Conservation (phyloP, 768 basidiomycete species). For the Boletus fagicola region DNA sequence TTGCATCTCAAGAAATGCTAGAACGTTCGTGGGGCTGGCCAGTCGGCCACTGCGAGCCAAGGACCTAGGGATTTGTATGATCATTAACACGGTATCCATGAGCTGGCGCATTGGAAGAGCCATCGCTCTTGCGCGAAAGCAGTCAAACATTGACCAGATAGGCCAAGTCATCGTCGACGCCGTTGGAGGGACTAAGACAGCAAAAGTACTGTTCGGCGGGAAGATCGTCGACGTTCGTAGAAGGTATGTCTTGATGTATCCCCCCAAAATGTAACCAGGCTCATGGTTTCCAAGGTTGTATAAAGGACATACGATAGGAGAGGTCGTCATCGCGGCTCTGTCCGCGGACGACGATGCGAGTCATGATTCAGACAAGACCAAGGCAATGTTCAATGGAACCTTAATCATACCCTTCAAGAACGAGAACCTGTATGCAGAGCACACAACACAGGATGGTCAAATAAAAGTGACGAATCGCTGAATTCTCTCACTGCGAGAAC, state of each 20-base stretch:
- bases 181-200: conserved; percentile 36
- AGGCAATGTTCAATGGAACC: conserved; percentile 28
- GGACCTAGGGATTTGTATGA: conserved; percentile 39
- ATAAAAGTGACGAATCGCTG: conserved; percentile 14
- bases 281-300: conserved; percentile 20
- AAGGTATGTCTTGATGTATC: conserved; percentile 16
- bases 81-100: conserved; percentile 54
- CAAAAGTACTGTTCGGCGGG: conserved; percentile 50
- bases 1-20: conserved; percentile 3
- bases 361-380: conserved; percentile 20
- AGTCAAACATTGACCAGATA: conserved; percentile 40
- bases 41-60: conserved; percentile 39
- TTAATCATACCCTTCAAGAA: conserved; percentile 61
- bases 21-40: conserved; percentile 46
- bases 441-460: conserved; percentile 32
- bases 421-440: conserved; percentile 54
- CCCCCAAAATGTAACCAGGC: background rate
- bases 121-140: conserved; percentile 49
- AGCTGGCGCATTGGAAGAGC: conserved; percentile 65
- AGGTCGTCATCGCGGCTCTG: conserved; percentile 33
- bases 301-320: conserved; percentile 42
- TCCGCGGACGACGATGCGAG: conserved; percentile 30
- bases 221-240: conserved; percentile 56
- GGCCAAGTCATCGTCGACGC: conserved; percentile 36
- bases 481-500: background rate